Evolutionary conservation across 2,329 filamentous ascomycete species (phyloP), one percentile per base, ranked within the genome.

Genomic region (Colletotrichum aenigma): DNA sequence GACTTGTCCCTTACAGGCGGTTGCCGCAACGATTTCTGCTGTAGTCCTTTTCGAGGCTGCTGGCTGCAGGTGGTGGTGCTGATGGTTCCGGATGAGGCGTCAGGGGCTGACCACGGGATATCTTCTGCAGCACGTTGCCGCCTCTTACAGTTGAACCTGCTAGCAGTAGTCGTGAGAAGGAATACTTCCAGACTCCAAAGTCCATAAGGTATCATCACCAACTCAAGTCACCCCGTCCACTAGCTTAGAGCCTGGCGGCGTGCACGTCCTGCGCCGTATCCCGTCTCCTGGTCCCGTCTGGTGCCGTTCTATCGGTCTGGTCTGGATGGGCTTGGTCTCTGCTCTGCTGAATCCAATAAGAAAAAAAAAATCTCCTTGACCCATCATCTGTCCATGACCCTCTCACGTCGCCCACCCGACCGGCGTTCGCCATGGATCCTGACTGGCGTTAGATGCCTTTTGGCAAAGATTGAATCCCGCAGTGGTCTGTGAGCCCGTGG

Each of bases 401-500:
- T 52, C 61, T 43, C 61, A 64, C 70, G 73, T 75, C 73, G 58
- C 73, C 73, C 70, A 73, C 70, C 70, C 43, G 73, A 68, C 70
- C 73, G 73, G 70, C 48, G 70, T 34, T 75, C 43, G 43, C 55
- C 58, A 21, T 62, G 30, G 62, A 73, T 62, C 24, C 73, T 73
- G 69, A 48, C 73, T 67, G 73, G 73, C 70, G 73, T 75, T 73
- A 73, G 69, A 48, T 55, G 24, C 32, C 38, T 43, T 52, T 52
- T 52, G n/a, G 43, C n/a, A 52, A 52, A 52, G 43, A 21, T 52
- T 52, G 43, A 48, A 66, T 60, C 56, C 70, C 73, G 56, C 69
- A 75, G 58, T 72, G 73, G 72, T 75, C 67, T 71, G 67, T 74
- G 71, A 70, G 71, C 56, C 48, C 52, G 43, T 66, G 72, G 72